phyloP scores from a whole-genome alignment of 352 stramenopile genomes.

The Pythium aristosporum region DNA sequence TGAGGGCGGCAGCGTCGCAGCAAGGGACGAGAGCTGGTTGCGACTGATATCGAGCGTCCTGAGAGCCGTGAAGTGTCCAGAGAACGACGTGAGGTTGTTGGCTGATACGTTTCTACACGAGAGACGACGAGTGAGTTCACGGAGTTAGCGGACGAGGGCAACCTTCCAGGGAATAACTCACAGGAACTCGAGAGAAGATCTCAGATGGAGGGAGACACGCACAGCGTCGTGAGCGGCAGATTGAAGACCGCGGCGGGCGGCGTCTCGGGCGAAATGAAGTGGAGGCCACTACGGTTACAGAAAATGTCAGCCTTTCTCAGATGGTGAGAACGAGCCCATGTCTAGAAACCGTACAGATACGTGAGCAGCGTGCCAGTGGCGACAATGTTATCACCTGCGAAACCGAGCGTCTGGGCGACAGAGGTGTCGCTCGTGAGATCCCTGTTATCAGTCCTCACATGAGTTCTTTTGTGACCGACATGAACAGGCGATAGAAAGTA shows the following conservation, averaged over 20 bases:
- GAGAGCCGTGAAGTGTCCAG: neutral
- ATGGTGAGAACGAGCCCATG: neutral
- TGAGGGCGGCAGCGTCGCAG: too few species aligned
- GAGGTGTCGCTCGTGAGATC: neutral
- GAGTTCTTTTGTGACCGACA: neutral
- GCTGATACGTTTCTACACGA: constrained; percentile 4
- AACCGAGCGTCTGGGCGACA: neutral
- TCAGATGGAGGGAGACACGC: neutral
- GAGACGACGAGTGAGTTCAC: neutral
- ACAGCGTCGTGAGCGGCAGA: constrained; percentile 10
- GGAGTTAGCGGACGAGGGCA: neutral
- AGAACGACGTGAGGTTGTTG: constrained; percentile 5
- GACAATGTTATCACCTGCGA: constrained; percentile 11
- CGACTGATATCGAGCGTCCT: constrained; percentile 7
- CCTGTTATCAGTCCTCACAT: neutral
- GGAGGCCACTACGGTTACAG: neutral
- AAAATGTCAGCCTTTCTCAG: neutral
- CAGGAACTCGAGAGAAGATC: neutral
- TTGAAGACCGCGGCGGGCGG: constrained; percentile 1
- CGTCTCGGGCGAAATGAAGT: neutral
- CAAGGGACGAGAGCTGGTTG: constrained; percentile 5
- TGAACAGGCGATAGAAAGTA: neutral
- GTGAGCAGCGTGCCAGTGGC: constrained; percentile 9
- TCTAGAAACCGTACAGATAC: constrained; percentile 8
- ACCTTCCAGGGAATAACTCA: neutral